Evolutionary conservation across 805 yeast species (phyloP).

Genomic region (Monosporozyma yasuniensis): DNA sequence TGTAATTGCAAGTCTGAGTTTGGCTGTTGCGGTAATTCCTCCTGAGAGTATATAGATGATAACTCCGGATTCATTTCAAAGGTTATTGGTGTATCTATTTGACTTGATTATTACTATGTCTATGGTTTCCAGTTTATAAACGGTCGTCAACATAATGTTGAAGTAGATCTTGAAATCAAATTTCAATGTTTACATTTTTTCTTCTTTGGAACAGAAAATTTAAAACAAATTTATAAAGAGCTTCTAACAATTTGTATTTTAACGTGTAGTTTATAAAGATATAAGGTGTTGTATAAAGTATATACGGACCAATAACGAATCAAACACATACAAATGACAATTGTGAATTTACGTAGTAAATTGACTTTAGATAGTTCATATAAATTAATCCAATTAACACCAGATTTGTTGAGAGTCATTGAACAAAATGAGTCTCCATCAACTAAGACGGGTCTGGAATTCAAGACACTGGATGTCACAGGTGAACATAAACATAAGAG

Average conservation of each 20-base stretch:
- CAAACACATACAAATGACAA: slow-evolving; percentile 3
- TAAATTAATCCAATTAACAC: slow-evolving; percentile 45
- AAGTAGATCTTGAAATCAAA: not conserved
- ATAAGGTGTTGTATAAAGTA: too few species aligned
- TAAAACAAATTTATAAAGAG: not conserved
- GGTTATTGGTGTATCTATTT: not conserved
- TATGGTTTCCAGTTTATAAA: too few species aligned
- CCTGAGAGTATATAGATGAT: slow-evolving; percentile 12
- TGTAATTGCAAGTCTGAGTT: not conserved
- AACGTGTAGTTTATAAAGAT: too few species aligned
- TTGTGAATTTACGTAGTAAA: slow-evolving; percentile 15
- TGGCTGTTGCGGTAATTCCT: not conserved
- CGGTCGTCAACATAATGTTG: too few species aligned
- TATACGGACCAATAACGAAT: too few species aligned
- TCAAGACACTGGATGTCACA: slow-evolving; percentile 23
- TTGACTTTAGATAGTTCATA: slow-evolving; percentile 28
- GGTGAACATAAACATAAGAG: slow-evolving; percentile 12
- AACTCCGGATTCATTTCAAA: slow-evolving; percentile 1
- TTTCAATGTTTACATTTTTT: slow-evolving; percentile 1
- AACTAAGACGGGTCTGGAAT: slow-evolving; percentile 11
- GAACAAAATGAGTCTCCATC: slow-evolving; percentile 5
- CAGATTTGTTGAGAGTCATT: slow-evolving; percentile 38
- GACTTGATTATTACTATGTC: not conserved
- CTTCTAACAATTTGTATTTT: not conserved
- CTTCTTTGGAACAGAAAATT: not conserved